phyloP scores from a whole-genome alignment of 1,139 yeast species.

The Pichia sp. region DNA sequence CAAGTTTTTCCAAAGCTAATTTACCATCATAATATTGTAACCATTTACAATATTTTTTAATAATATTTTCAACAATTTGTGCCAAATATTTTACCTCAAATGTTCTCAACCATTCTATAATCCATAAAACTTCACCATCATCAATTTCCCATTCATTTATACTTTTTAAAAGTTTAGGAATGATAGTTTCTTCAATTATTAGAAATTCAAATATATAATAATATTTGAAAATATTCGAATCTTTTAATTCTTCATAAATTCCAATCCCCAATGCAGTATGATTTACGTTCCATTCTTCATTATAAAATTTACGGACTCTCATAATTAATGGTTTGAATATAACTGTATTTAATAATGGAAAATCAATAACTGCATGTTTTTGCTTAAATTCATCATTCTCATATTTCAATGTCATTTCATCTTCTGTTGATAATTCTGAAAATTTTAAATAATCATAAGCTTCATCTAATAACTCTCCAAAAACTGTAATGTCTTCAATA shows the following conservation, averaged over 20 bases:
- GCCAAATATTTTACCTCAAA: conserved; percentile 18
- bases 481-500: conserved; percentile 14
- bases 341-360: conserved; percentile 33
- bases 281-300: conserved; percentile 31
- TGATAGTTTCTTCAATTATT: conserved; percentile 30
- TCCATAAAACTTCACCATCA: conserved; percentile 35
- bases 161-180: conserved; percentile 34
- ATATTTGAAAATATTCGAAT: conserved; percentile 7
- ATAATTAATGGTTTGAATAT: conserved; percentile 24
- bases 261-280: conserved; percentile 31
- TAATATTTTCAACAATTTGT: conserved; percentile 27
- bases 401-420: background rate
- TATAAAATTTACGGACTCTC: conserved; percentile 29
- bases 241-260: conserved; percentile 34
- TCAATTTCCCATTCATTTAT: conserved; percentile 19
- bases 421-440: background rate
- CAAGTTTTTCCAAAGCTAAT: background rate
- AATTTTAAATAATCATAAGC: conserved; percentile 3
- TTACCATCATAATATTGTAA: conserved; percentile 6
- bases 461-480: conserved; percentile 7
- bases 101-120: conserved; percentile 39
- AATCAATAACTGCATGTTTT: conserved; percentile 10
- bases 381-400: background rate
- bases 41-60: conserved; percentile 29
- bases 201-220: conserved; percentile 3